Percentiles rank a stretch among this genome's conserved stretches.
phyloP scores from a whole-genome alignment of 2,329 filamentous ascomycete species.

The Dactylonectria macrodidyma region DNA sequence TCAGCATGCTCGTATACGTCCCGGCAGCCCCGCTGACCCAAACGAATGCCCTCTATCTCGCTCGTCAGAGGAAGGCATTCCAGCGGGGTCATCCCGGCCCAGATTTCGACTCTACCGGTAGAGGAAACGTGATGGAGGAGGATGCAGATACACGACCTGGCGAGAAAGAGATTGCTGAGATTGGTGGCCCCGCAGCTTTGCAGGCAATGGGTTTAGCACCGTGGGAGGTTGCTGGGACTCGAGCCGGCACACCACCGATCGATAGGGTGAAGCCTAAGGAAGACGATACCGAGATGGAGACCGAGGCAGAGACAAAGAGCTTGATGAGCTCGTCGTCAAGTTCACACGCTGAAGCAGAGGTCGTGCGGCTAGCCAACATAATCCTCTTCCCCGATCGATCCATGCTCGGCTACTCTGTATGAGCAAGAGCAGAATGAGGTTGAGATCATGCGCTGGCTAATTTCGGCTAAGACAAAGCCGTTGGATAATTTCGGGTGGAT shows the following conservation, averaged over 20 bases:
- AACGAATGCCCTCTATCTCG: slow-evolving; percentile 71
- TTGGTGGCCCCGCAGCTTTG: slow-evolving; percentile 65
- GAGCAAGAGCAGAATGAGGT: not conserved
- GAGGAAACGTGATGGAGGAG: slow-evolving; percentile 64
- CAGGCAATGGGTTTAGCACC: slow-evolving; percentile 72
- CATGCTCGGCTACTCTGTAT: slow-evolving; percentile 52
- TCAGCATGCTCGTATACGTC: slow-evolving; percentile 69
- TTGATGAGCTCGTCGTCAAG: slow-evolving; percentile 44
- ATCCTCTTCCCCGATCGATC: slow-evolving; percentile 69
- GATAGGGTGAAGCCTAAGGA: slow-evolving; percentile 41
- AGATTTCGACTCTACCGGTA: slow-evolving; percentile 69
- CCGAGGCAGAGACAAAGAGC: slow-evolving; percentile 43
- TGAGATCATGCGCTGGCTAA: not conserved
- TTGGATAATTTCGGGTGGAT: not conserved
- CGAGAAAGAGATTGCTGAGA: slow-evolving; percentile 66
- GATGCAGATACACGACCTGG: slow-evolving; percentile 64
- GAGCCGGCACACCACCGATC: slow-evolving; percentile 48
- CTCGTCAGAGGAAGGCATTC: slow-evolving; percentile 71
- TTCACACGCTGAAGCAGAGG: slow-evolving; percentile 64
- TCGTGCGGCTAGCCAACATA: slow-evolving; percentile 68
- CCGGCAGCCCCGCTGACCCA: slow-evolving; percentile 70
- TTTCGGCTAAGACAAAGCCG: not conserved
- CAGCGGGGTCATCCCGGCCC: slow-evolving; percentile 67
- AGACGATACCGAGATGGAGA: slow-evolving; percentile 49
- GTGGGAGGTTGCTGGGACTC: slow-evolving; percentile 59